phyloP scores from a whole-genome alignment of 2,329 filamentous ascomycete genomes.

The Aspergillus sp. region DNA sequence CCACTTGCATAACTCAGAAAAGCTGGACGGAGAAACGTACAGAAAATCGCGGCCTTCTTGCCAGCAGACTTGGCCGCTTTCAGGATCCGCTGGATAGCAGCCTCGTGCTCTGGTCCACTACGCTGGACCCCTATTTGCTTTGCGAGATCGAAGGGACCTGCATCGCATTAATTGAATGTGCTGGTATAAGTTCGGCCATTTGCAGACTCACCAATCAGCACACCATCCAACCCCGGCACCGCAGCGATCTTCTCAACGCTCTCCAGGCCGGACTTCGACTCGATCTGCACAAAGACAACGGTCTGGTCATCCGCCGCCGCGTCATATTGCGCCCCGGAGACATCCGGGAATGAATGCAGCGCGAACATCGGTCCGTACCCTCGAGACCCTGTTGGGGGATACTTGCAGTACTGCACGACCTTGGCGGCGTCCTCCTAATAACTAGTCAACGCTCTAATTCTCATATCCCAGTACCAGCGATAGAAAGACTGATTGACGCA shows the following conservation, averaged over 20 bases:
- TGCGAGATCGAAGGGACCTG: conserved; percentile 37
- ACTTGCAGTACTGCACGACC: conserved; percentile 32
- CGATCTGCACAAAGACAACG: conserved; percentile 42
- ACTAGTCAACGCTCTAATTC: neutral
- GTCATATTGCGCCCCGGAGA: conserved; percentile 33
- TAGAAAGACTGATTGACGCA: conserved; percentile 5
- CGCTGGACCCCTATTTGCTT: conserved; percentile 40
- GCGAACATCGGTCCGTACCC: conserved; percentile 39
- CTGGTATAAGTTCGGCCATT: too few relatives aligned
- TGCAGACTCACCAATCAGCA: conserved; percentile 36
- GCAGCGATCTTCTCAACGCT: conserved; percentile 47
- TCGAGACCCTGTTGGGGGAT: conserved; percentile 32
- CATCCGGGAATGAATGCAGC: conserved; percentile 29
- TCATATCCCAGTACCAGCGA: too few relatives aligned
- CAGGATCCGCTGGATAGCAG: conserved; percentile 38
- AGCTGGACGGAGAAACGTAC: conserved; percentile 22
- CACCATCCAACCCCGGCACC: conserved; percentile 42
- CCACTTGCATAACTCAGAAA: too few relatives aligned
- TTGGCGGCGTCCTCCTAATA: conserved; percentile 29
- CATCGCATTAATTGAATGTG: neutral
- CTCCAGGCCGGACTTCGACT: conserved; percentile 41
- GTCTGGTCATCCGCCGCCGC: conserved; percentile 32
- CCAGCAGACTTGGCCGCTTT: conserved; percentile 35
- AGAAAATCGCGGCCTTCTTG: conserved; percentile 46
- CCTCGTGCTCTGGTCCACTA: conserved; percentile 40